Evolutionary conservation across 495 filamentous ascomycete species (phyloP), one percentile per base, ranked within the genome.

Genomic region (Polyplosphaeria fusca): DNA sequence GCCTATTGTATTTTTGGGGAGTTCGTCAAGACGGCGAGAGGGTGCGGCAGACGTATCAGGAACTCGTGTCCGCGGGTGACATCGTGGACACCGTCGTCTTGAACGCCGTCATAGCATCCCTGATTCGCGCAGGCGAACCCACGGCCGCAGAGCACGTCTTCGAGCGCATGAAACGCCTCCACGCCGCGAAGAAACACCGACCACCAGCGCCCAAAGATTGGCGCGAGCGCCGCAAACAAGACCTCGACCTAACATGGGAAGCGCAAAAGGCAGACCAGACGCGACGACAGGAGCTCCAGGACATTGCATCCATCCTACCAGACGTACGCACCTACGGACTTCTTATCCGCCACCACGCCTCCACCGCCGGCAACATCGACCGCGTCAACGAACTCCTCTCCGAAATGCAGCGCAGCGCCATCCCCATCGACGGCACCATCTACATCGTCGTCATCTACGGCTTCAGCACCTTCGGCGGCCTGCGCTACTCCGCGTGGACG

Each of bases 61-160:
- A 86, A 5, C 84, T 95, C 67, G 85, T 96, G 25, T 73, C 85
- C 39, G 80, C 81, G 0, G 91, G 90, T 28, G 87, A 96, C 66
- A 81, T 96, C 14, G 84, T 98, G 26, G 91, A 97, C 69, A 93
- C 89, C 0, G 79, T 85, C 4, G 87, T 89, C 12, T 74, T 96
- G 64, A 96, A 96, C 66, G 86, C 85, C 55, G 77, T 96, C 61
- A 87, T 96, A 53, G 76, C 82, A 1, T 84, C 90, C 1, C 79
- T 97, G 20, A 73, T 97, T 35, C 77, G 79, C 52, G 80, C 83
- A 2, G 83, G 85, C 25, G 89, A 97, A 61, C 73, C 80, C 3
- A 69, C 73, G 22, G 84, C 85, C 0, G 94, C 90, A 2, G 83
- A 90, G 63, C 76, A 84, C 41, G 75, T 96, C 3, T 96, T 94